Evolutionary conservation across 2,329 filamentous ascomycete species (phyloP).

Genomic region (Stagonosporopsis tanaceti): DNA sequence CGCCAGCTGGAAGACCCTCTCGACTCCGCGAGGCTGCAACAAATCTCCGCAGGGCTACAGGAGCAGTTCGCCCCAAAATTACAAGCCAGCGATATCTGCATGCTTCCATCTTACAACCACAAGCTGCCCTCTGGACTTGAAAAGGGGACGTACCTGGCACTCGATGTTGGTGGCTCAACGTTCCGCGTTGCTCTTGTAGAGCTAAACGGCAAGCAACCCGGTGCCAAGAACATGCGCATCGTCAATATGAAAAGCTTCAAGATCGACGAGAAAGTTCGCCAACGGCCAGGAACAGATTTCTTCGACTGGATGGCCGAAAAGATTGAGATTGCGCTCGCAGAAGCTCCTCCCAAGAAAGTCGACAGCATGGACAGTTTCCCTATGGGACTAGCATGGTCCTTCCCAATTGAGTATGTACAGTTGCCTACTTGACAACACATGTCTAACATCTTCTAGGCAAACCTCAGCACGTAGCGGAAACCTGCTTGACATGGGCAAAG

Average conservation of each 20-base stretch:
- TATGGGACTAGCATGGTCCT: constrained; percentile 72
- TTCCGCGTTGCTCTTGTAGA: constrained; percentile 69
- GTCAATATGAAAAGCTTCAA: constrained; percentile 61
- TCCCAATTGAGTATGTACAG: constrained; percentile 64
- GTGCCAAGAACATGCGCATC: constrained; percentile 61
- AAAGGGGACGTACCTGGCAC: constrained; percentile 65
- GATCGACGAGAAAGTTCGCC: constrained; percentile 65
- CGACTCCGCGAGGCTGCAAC: constrained; percentile 50
- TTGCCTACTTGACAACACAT: not conserved
- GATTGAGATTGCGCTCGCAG: constrained; percentile 62
- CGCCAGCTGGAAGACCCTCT: constrained; percentile 55
- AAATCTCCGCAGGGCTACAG: constrained; percentile 55
- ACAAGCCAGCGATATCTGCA: constrained; percentile 65
- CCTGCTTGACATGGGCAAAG: constrained; percentile 70
- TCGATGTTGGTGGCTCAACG: constrained; percentile 73
- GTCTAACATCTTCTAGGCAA: constrained; percentile 52
- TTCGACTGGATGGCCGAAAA: constrained; percentile 73
- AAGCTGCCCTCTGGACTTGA: constrained; percentile 67
- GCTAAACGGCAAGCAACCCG: constrained; percentile 58
- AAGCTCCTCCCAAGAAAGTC: constrained; percentile 49
- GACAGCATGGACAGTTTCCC: constrained; percentile 54
- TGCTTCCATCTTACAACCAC: constrained; percentile 72
- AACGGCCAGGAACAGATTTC: constrained; percentile 64
- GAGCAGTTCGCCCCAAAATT: constrained; percentile 64
- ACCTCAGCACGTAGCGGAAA: constrained; percentile 66